Conservation (phyloP, 108 stramenopile genomes). For the Nannochloropsis oceanica region DNA sequence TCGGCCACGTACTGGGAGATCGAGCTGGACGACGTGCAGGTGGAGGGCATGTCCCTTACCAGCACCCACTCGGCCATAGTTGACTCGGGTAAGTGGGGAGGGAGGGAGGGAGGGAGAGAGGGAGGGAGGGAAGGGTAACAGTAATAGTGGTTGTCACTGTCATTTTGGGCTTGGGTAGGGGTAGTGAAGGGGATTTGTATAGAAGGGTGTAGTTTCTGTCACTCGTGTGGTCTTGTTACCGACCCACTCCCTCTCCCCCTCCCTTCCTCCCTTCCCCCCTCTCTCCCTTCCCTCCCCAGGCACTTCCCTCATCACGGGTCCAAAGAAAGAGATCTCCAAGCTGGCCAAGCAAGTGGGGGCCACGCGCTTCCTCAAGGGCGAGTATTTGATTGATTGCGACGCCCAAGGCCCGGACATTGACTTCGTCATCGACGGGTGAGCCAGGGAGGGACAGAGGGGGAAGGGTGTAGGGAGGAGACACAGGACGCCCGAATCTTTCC, state of each 20-base stretch:
- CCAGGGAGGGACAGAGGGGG: not conserved
- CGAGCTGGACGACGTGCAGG: slow-evolving; percentile 47
- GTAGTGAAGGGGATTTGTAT: no score
- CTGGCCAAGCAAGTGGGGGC: slow-evolving; percentile 67
- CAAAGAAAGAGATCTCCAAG: slow-evolving; percentile 47
- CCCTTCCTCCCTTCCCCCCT: not conserved
- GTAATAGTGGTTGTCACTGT: not conserved
- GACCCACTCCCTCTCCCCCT: not conserved
- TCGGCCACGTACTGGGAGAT: slow-evolving; percentile 81
- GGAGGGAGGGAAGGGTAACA: not conserved
- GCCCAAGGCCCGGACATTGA: slow-evolving; percentile 21
- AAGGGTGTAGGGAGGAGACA: no score
- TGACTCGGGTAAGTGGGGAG: slow-evolving; percentile 49
- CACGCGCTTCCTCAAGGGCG: slow-evolving; percentile 57
- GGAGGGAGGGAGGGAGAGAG: not conserved
- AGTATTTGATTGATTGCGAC: slow-evolving; percentile 71
- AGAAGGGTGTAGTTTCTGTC: no score
- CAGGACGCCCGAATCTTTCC: no score
- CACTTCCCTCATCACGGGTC: slow-evolving; percentile 79
- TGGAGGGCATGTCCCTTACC: slow-evolving; percentile 36
- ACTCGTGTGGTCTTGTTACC: no score
- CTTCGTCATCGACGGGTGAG: not conserved
- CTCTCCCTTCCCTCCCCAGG: slow-evolving; percentile 3
- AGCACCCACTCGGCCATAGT: slow-evolving; percentile 59
- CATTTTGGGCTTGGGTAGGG: no score